Conservation (phyloP, 192 early-diverging fungal genomes). For the Helicostylum pulchrum region DNA sequence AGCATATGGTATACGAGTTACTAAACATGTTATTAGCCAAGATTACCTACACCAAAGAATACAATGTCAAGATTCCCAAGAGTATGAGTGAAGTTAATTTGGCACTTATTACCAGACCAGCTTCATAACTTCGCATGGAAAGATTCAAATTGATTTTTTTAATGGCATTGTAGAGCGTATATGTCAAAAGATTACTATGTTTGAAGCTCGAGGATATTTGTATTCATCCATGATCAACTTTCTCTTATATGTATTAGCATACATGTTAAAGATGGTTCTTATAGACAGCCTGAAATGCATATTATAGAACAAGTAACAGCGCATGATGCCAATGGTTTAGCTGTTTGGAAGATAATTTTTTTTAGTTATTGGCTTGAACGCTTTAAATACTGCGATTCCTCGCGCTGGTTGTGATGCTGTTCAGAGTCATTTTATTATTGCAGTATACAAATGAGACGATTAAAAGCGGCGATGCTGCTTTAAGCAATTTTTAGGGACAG, state of each 20-base stretch:
- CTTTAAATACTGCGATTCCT: constrained; percentile 38
- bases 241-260: constrained; percentile 54
- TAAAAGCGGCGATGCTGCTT: not conserved
- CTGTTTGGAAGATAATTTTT: constrained; percentile 82
- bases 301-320: constrained; percentile 50
- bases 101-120: constrained; percentile 44
- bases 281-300: constrained; percentile 32
- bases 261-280: not conserved
- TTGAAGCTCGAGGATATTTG: constrained; percentile 64
- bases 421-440: constrained; percentile 4
- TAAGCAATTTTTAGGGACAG: not conserved
- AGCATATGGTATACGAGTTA: constrained; percentile 62
- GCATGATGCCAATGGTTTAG: constrained; percentile 70
- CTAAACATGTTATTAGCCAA: constrained; percentile 63
- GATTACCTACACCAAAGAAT: constrained; percentile 29
- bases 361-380: constrained; percentile 75
- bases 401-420: not conserved
- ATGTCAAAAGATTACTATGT: not conserved
- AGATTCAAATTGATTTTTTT: constrained; percentile 10
- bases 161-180: constrained; percentile 7
- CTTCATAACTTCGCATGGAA: constrained; percentile 6
- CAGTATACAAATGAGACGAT: constrained; percentile 6
- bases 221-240: constrained; percentile 72
- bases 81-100: constrained; percentile 56
- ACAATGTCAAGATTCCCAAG: constrained; percentile 45